Base-by-base conservation (phyloP, 306 rosid genomes). In the Ceratonia siliqua region DNA sequence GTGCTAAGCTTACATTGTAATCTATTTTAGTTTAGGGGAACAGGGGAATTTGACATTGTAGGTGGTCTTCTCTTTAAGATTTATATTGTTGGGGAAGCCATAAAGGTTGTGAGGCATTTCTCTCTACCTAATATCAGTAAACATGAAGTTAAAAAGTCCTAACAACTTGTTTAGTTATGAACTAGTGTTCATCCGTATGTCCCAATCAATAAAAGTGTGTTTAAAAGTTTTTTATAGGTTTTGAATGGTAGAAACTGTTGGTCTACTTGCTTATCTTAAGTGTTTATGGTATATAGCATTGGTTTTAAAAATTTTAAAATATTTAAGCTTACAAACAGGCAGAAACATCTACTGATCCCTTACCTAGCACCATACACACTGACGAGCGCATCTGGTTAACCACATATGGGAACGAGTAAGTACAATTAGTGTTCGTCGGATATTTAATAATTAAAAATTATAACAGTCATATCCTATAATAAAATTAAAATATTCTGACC, bases 31-130 rank as follows among this genome's bases (percentile, higher is more conserved):
- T 21, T 24, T 50, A 8, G 12, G 27, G n/a, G 66, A 18, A 6
- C n/a, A n/a, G 25, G 43, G 28, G 20, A 11, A 28, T n/a, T 39
- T 41, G 14, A 12, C 49, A 24, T 21, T 62, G 65, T 62, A 79
- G 83, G 83, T 46, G 79, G 79, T 38, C 65, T 79, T 65, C 79
- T 79, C 79, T 79, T 79, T 38, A 79, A 79, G 67, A 61, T 79
- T 72, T 79, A 41, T 45, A 45, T 79, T 24, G 58, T 73, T 5
- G 79, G 83, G 32, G 83, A 79, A 56, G 25, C 78, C 25, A 65
- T 79, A 64, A 73, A 65, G 15, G 74, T 79, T 22, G 70, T 73
- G 0, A 65, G 70, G 70, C 83, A 75, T 32, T 79, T 73, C 70
- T 79, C 83, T 35, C 79, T 79, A 20, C 83, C 83, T 72, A 65